Percentiles rank a stretch among this genome's conserved stretches.
Evolutionary conservation across 1,284 basidiomycete species (phyloP).

Genomic region (Coriolopsis trogii): DNA sequence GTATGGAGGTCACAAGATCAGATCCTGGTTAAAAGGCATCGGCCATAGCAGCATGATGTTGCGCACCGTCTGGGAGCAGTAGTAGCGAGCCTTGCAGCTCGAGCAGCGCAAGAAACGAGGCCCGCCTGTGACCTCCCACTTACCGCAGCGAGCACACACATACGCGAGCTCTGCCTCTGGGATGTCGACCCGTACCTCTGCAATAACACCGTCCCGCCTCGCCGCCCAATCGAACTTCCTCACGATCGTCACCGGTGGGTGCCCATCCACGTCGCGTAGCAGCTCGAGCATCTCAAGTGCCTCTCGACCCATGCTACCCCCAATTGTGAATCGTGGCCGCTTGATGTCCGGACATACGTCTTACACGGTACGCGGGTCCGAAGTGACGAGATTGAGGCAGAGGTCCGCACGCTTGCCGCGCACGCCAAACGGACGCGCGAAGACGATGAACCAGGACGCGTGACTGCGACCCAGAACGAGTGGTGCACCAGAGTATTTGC

Average conservation of each 20-base stretch:
- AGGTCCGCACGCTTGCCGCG: background rate
- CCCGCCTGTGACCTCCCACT: background rate
- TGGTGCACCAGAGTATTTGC: background rate
- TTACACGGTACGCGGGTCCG: background rate
- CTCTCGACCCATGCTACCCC: background rate
- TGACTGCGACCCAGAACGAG: constrained; percentile 1
- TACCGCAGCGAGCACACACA: background rate
- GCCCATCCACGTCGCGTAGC: background rate
- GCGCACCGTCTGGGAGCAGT: constrained; percentile 1
- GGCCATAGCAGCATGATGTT: background rate
- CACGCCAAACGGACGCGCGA: background rate
- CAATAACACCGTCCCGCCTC: background rate
- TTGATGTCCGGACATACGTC: background rate
- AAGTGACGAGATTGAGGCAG: constrained; percentile 1
- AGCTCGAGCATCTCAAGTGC: background rate
- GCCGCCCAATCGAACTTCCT: background rate
- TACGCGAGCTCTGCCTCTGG: background rate
- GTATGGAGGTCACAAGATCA: constrained; percentile 42
- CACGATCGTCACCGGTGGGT: background rate
- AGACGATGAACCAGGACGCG: constrained; percentile 8
- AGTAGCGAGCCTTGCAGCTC: background rate
- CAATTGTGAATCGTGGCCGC: background rate
- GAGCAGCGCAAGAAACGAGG: background rate
- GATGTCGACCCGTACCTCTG: background rate
- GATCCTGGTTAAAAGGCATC: background rate